phyloP scores from a whole-genome alignment of 768 basidiomycete species.

The Cubamyces sp. region DNA sequence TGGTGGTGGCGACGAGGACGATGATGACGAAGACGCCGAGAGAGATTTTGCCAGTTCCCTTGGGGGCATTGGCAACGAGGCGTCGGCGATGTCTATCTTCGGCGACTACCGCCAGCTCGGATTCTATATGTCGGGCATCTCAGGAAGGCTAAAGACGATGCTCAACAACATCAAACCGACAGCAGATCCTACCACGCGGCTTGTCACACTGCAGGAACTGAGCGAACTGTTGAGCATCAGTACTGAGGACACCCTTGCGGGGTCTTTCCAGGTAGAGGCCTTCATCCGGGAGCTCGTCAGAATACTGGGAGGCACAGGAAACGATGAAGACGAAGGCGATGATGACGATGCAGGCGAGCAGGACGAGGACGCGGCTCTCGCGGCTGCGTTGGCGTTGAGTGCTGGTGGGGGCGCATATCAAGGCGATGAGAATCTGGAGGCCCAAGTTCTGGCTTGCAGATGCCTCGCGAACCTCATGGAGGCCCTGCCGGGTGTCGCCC shows the following conservation, averaged over 20 bases:
- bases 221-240: slow-evolving; percentile 95
- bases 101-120: slow-evolving; percentile 88
- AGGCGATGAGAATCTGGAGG: slow-evolving; percentile 88
- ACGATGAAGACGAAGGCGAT: slow-evolving; percentile 75
- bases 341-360: slow-evolving; percentile 64
- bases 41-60: slow-evolving; percentile 35
- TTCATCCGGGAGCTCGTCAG: slow-evolving; percentile 92
- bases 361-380: slow-evolving; percentile 87
- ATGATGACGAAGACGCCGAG: slow-evolving; percentile 51
- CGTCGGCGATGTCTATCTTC: slow-evolving; percentile 77
- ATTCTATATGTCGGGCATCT: slow-evolving; percentile 91
- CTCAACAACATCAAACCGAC: slow-evolving; percentile 85
- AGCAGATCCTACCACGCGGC: slow-evolving; percentile 83
- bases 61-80: slow-evolving; percentile 56
- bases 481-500: slow-evolving; percentile 96
- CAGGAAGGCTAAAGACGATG: slow-evolving; percentile 87
- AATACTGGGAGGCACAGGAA: slow-evolving; percentile 82
- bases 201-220: slow-evolving; percentile 90
- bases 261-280: slow-evolving; percentile 92
- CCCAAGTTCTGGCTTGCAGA: slow-evolving; percentile 93
- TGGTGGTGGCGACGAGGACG: slow-evolving; percentile 53
- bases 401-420: slow-evolving; percentile 62
- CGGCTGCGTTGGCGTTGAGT: slow-evolving; percentile 86
- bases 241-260: slow-evolving; percentile 95
- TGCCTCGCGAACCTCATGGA: slow-evolving; percentile 99